Evolutionary conservation across 345 rosid species (phyloP).

Genomic region (Linum lewisii): DNA sequence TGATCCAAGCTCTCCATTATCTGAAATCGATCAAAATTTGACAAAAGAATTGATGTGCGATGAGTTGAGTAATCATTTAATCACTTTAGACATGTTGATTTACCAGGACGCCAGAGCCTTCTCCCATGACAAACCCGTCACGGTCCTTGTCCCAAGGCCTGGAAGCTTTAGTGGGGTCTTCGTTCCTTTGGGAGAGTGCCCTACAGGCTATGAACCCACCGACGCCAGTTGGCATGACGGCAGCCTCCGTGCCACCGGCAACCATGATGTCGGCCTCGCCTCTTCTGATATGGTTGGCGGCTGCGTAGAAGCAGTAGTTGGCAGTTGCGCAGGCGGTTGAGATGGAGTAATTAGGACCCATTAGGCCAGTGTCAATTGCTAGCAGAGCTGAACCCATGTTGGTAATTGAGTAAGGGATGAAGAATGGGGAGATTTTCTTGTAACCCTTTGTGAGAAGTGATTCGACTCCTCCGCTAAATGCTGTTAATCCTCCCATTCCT

Average conservation of each 20-base stretch:
- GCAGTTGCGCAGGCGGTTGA: slow-evolving; percentile 62
- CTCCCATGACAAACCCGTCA: slow-evolving; percentile 66
- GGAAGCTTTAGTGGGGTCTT: slow-evolving; percentile 42
- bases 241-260: slow-evolving; percentile 60
- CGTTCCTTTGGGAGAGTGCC: slow-evolving; percentile 51
- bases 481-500: slow-evolving; percentile 63
- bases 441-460: slow-evolving; percentile 41
- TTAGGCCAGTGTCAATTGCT: slow-evolving; percentile 55
- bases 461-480: slow-evolving; percentile 42
- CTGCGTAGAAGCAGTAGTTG: slow-evolving; percentile 47
- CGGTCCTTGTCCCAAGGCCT: slow-evolving; percentile 65
- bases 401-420: slow-evolving; percentile 52
- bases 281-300: slow-evolving; percentile 55
- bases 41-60: no score
- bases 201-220: slow-evolving; percentile 60
- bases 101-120: slow-evolving; percentile 59
- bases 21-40: slow-evolving; percentile 13
- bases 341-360: slow-evolving; percentile 65
- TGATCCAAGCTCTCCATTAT: slow-evolving; percentile 67
- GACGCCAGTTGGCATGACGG: slow-evolving; percentile 36
- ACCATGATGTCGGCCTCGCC: slow-evolving; percentile 61
- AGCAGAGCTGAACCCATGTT: slow-evolving; percentile 59
- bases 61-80: no score
- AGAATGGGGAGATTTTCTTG: slow-evolving; percentile 54
- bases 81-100: background rate